Base-by-base conservation (phyloP, 495 filamentous ascomycete genomes). In the Peziza echinospora region DNA sequence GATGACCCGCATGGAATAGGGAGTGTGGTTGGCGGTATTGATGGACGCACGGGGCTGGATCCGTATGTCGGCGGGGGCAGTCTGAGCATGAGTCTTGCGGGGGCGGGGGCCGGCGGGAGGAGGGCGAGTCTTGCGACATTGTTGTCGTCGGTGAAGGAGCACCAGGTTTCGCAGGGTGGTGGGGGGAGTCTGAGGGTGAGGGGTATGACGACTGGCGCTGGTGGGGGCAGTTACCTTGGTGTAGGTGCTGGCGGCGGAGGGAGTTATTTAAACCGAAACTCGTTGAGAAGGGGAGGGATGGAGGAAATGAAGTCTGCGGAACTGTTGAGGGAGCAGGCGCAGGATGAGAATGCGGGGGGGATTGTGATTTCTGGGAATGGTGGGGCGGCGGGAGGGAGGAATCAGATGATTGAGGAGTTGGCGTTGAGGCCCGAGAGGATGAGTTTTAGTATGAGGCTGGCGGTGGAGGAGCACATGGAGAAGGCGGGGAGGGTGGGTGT, bases 31-130 rank as follows among this genome's bases (percentile, higher is more conserved):
- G 56, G 56, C 24, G 56, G 56, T 16, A 43, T 59, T 5, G 56
- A 59, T 45, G 56, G 56, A 1, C 24, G 56, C 23, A 59, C 56
- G n/a, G 56, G 56, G 23, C 41, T 59, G 22, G 56, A 59, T 44
- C 56, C 56, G 19, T 50, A 48, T 11, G 16, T 52, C 1, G 30
- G 2, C 21, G 34, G 11, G 45, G 3, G 30, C 26, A 24, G 21
- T 23, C 3, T 21, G 53, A 2, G 5, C 30, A n/a, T 13, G 44
- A 34, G 34, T 34, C n/a, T 34, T 17, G 25, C 44, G 34, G 43
- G 21, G 43, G 30, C 3, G 23, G 34, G 11, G 45, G 5, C 30
- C 19, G 3, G 30, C 26, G 25, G 21, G 30, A 3, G 19, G 53
- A 2, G 5, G 41, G 17, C n/a, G 44, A 34, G 34, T 34, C n/a